Evolutionary conservation across 2,329 filamentous ascomycete genomes (phyloP).

Genomic region (Monosporascus cannonballus): DNA sequence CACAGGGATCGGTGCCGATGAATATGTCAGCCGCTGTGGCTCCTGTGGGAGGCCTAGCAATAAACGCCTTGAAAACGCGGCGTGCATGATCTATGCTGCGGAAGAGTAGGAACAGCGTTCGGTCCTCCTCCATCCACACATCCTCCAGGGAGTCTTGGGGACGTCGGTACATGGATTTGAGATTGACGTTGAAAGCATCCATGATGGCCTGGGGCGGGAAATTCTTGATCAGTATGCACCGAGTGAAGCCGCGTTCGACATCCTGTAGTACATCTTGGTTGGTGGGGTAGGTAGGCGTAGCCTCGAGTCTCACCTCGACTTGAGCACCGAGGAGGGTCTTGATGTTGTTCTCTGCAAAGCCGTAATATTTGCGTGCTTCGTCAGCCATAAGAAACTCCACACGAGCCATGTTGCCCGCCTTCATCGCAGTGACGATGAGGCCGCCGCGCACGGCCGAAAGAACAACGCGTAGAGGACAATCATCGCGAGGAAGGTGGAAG

Average conservation of each 20-base stretch:
- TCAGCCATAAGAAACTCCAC: too few species aligned
- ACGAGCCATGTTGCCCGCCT: not conserved
- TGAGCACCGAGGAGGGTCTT: not conserved
- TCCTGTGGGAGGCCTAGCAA: not conserved
- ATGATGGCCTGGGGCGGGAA: not conserved
- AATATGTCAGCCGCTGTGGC: too few species aligned
- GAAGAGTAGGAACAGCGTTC: slow-evolving; percentile 3
- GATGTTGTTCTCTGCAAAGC: too few species aligned
- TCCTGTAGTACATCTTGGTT: not conserved
- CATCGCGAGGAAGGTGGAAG: not conserved
- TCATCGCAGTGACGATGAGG: not conserved
- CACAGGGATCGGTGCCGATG: too few species aligned
- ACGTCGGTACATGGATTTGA: not conserved
- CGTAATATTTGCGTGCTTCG: too few species aligned
- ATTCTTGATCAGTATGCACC: not conserved
- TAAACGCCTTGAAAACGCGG: slow-evolving; percentile 3
- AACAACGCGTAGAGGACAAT: not conserved
- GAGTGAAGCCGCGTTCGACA: not conserved
- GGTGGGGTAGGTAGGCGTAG: slow-evolving; percentile 4
- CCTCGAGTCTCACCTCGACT: not conserved
- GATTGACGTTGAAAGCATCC: not conserved
- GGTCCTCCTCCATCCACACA: slow-evolving; percentile 1
- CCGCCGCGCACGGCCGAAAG: not conserved
- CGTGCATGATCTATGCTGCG: not conserved
- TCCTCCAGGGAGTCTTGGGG: slow-evolving; percentile 8